Evolutionary conservation across 768 basidiomycete genomes (phyloP).

Genomic region (Kwoniella pini): DNA sequence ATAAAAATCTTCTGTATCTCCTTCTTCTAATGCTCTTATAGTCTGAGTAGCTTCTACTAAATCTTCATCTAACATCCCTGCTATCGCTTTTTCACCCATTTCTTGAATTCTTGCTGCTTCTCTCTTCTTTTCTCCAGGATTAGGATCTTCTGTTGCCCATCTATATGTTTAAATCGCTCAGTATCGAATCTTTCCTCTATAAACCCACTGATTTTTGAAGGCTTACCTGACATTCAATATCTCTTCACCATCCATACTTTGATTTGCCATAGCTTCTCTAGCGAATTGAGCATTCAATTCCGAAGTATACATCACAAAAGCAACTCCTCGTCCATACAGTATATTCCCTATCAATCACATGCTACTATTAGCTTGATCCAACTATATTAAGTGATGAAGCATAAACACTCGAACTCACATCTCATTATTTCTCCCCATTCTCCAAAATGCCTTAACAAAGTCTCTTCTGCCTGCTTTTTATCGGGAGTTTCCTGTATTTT

Average conservation of each 20-base stretch:
- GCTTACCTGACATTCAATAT: slow-evolving; percentile 95
- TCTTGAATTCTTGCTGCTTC: slow-evolving; percentile 83
- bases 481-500: slow-evolving; percentile 72
- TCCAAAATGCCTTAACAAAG: slow-evolving; percentile 85
- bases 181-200: too few relatives aligned
- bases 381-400: slow-evolving; percentile 18
- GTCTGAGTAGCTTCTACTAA: slow-evolving; percentile 86
- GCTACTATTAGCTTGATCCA: too few relatives aligned
- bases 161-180: slow-evolving; percentile 28
- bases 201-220: too few relatives aligned
- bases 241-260: slow-evolving; percentile 94
- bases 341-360: slow-evolving; percentile 66
- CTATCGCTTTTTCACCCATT: slow-evolving; percentile 80
- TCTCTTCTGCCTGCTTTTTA: slow-evolving; percentile 83
- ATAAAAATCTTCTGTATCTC: slow-evolving; percentile 56
- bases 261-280: slow-evolving; percentile 98
- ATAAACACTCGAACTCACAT: slow-evolving; percentile 66
- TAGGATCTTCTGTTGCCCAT: slow-evolving; percentile 99
- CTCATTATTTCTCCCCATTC: slow-evolving; percentile 94
- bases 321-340: slow-evolving; percentile 89
- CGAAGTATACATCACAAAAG: slow-evolving; percentile 90
- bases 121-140: slow-evolving; percentile 80
- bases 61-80: slow-evolving; percentile 76
- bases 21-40: slow-evolving; percentile 86
- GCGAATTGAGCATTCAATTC: slow-evolving; percentile 91